A percentile compares a stretch with the other conserved stretches of the same genome.
phyloP scores from a whole-genome alignment of 257 asterid genomes.

The Plectranthus barbatus region DNA sequence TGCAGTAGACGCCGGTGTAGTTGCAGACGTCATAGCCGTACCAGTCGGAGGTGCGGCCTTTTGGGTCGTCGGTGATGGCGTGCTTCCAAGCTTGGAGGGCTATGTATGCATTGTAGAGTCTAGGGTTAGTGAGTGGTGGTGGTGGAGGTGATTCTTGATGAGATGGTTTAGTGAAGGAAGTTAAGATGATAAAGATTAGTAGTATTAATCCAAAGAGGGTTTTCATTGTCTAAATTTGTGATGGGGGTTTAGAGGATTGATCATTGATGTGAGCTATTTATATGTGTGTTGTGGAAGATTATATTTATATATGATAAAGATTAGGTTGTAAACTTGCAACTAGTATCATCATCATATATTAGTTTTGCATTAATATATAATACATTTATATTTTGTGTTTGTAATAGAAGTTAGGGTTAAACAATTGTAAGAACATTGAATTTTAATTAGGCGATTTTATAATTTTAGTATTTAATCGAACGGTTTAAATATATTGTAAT shows the following conservation, averaged over 20 bases:
- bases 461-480: too few relatives aligned
- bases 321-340: too few relatives aligned
- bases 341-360: too few relatives aligned
- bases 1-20: slow-evolving; percentile 75
- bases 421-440: too few relatives aligned
- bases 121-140: slow-evolving; percentile 34
- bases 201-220: slow-evolving; percentile 19
- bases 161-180: slow-evolving; percentile 33
- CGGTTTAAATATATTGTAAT: too few relatives aligned
- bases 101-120: slow-evolving; percentile 53
- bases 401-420: too few relatives aligned
- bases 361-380: too few relatives aligned
- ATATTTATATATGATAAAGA: neutral
- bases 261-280: neutral
- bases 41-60: slow-evolving; percentile 67
- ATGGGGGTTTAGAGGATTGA: slow-evolving; percentile 5
- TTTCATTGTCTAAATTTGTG: slow-evolving; percentile 11
- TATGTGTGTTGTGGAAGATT: too few relatives aligned
- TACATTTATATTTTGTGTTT: too few relatives aligned
- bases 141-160: slow-evolving; percentile 29
- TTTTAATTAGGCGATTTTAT: too few relatives aligned
- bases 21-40: slow-evolving; percentile 54
- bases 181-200: slow-evolving; percentile 15
- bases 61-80: slow-evolving; percentile 61
- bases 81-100: slow-evolving; percentile 84